Evolutionary conservation across 805 yeast species (phyloP), one percentile per base, ranked within the genome.

Genomic region (Martiniozyma abietophila): DNA sequence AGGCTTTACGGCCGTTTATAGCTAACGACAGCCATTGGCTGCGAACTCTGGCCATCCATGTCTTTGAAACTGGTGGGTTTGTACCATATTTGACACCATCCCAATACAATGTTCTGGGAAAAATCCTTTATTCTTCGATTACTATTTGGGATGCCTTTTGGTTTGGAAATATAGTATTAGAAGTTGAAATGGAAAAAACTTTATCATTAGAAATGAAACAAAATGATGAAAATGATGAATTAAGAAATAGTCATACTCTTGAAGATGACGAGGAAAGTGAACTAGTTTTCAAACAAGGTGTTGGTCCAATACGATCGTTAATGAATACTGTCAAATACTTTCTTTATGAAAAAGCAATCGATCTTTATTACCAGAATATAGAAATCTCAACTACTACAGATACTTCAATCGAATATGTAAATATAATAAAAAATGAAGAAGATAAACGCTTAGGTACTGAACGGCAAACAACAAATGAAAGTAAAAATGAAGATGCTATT

Each of bases 331-430:
- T 80, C 16, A 61, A 89, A 42, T 80, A 78, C 44, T 65, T 80
- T 9, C 58, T 81, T 17, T 81, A 83, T 74, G 88, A 80, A 46
- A 75, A 71, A 49, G 86, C 80, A 15, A 64, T 75, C 8, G 79
- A 74, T 30, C 51, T 47, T 31, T 48, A 40, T 18, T 54, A 33
- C 27, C 40, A 35, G 18, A 45, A 42, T 8, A 16, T 11, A 12
- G 15, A n/a, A n/a, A n/a, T n/a, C n/a, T n/a, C n/a, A n/a, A n/a
- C n/a, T n/a, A n/a, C n/a, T n/a, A n/a, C n/a, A n/a, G n/a, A n/a
- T n/a, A n/a, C 27, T 4, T 34, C 33, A 19, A 19, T 10, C 9
- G 37, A 34, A 24, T 34, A 29, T 18, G 33, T 25, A 18, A 25
- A 24, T 18, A 33, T 29, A 46, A 4, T 61, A 53, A 2, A 33